Percentiles rank a stretch among this genome's conserved stretches.
Evolutionary conservation across 1,284 basidiomycete species (phyloP).

Genomic region (Heimioporus punctisporus): DNA sequence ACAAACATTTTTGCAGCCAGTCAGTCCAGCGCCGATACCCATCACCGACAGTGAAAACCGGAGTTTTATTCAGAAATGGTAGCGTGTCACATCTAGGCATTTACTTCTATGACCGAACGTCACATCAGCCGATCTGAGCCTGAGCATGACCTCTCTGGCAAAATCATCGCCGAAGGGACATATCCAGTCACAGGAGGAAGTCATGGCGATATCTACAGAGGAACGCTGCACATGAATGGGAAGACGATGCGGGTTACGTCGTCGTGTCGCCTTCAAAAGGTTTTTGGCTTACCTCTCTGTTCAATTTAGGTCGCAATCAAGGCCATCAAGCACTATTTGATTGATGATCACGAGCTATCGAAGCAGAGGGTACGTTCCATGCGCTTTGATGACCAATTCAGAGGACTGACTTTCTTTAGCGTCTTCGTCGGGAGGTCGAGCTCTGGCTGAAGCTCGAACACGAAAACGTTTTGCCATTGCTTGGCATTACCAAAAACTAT

Average conservation of each 20-base stretch:
- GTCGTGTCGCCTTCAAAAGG: not conserved
- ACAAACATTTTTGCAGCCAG: not conserved
- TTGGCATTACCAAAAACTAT: constrained; percentile 24
- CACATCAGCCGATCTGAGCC: constrained; percentile 13
- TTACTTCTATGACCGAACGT: not conserved
- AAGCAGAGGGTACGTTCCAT: constrained; percentile 13
- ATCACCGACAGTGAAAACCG: constrained; percentile 5
- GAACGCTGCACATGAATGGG: constrained; percentile 16
- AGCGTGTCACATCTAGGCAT: not conserved
- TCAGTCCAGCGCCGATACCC: constrained; percentile 3
- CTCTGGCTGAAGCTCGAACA: constrained; percentile 26
- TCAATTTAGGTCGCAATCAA: constrained; percentile 24
- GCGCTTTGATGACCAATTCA: too few species aligned
- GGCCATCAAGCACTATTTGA: constrained; percentile 15
- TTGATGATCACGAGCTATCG: constrained; percentile 17
- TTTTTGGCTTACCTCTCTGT: not conserved
- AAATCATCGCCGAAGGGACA: constrained; percentile 9
- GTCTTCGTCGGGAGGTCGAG: constrained; percentile 27
- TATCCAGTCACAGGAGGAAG: constrained; percentile 20
- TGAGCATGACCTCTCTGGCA: constrained; percentile 16
- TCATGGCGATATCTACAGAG: constrained; percentile 22
- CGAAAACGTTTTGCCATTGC: constrained; percentile 24
- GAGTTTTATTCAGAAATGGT: constrained; percentile 17
- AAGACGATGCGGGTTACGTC: constrained; percentile 19
- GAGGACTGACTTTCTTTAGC: constrained; percentile 10